These are phyloP conservation scores for Aspergillus fumigatus DNA, from an alignment of 2,329 filamentous ascomycete species.

Conservation along the genomic window DNA sequence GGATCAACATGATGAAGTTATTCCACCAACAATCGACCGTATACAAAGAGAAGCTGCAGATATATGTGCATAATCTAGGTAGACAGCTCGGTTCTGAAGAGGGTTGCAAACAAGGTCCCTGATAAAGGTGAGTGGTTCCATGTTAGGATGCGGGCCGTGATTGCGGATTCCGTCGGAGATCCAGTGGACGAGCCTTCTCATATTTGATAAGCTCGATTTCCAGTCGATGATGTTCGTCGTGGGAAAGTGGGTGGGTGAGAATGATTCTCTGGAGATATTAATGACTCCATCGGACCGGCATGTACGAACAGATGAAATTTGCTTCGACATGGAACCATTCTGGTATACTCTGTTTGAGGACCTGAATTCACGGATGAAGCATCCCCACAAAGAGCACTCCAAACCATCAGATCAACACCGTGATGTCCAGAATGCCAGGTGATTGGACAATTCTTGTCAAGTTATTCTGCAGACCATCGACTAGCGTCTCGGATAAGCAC, in stretches of 20 bases:
- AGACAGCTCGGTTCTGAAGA: background rate
- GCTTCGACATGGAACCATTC: background rate
- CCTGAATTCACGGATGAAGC: background rate
- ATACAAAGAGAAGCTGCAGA: background rate
- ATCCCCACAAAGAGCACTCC: background rate
- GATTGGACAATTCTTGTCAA: background rate
- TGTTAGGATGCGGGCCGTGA: conserved; percentile 22
- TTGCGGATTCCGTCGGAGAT: conserved; percentile 25
- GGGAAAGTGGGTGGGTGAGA: background rate
- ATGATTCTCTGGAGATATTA: background rate
- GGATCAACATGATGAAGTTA: background rate
- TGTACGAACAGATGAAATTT: background rate
- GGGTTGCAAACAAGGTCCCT: conserved; percentile 11
- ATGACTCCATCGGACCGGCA: background rate
- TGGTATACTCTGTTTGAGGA: background rate
- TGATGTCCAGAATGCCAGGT: background rate
- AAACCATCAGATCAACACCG: background rate
- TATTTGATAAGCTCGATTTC: background rate
- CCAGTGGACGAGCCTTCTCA: background rate
- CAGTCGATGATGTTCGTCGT: background rate
- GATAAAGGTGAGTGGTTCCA: conserved; percentile 20
- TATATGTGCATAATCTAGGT: background rate
- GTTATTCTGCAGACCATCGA: background rate
- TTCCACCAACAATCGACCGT: background rate
- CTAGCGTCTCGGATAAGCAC: background rate